These are phyloP conservation scores for Penicillium sp. DNA, from an alignment of 2,329 filamentous ascomycete species.

Conservation along the genomic window DNA sequence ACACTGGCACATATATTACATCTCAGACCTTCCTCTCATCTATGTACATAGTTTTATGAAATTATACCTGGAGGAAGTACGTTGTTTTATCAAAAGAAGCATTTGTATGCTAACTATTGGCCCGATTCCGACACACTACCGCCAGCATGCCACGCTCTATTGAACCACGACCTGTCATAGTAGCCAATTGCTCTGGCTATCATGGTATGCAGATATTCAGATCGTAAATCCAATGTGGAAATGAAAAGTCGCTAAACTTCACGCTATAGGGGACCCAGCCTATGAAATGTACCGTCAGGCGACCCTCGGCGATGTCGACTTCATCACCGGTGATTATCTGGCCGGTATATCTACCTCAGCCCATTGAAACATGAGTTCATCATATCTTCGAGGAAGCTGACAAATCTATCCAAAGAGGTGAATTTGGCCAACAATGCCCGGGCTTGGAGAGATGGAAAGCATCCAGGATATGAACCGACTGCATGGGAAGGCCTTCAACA, in stretches of 20 bases:
- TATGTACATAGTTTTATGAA: too few relatives aligned
- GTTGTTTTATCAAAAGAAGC: too few relatives aligned
- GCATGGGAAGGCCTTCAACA: conserved; percentile 51
- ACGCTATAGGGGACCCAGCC: conserved; percentile 31
- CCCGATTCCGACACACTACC: neutral
- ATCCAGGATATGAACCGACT: conserved; percentile 48
- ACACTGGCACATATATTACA: too few relatives aligned
- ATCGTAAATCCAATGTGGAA: too few relatives aligned
- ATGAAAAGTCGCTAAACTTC: too few relatives aligned
- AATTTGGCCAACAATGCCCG: conserved; percentile 50
- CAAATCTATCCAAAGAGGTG: conserved; percentile 36
- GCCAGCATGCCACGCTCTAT: neutral
- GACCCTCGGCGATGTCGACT: conserved; percentile 44
- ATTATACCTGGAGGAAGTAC: too few relatives aligned
- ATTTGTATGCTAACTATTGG: too few relatives aligned
- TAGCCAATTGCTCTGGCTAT: conserved; percentile 39
- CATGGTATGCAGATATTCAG: conserved; percentile 15
- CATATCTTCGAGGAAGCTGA: conserved; percentile 10
- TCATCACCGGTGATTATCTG: conserved; percentile 57
- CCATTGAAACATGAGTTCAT: too few relatives aligned
- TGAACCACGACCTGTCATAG: conserved; percentile 26
- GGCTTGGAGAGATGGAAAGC: conserved; percentile 40
- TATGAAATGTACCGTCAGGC: conserved; percentile 40
- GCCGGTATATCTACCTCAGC: conserved; percentile 36
- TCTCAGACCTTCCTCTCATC: too few relatives aligned